Base-by-base conservation (phyloP, 2,329 filamentous ascomycete genomes). In the Aspergillus fijiensis region DNA sequence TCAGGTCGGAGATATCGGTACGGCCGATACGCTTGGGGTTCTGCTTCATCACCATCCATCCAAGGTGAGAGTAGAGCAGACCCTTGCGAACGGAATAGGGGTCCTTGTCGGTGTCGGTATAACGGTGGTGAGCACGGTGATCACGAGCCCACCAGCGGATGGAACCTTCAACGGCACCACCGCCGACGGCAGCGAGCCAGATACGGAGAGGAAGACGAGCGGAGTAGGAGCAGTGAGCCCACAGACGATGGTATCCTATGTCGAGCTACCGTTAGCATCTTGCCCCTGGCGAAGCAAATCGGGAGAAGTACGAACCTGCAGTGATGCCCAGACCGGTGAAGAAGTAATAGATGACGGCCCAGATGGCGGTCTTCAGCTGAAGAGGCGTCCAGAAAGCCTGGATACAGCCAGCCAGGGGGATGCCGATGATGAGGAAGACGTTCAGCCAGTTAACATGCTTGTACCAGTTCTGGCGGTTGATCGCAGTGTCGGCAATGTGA, bases 391-490 rank as follows among this genome's bases (percentile, higher is more conserved):
- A 96, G 79, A 90, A 87, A 55, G 92, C 84, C 57, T 86, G 84
- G 68, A 95, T 77, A 72, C 89, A 84, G 64, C 92, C 92, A 60
- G 85, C 81, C 51, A 93, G 63, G 48, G 93, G 92, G 50, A 96
- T 84, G 67, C 89, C 82, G 66, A 96, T 77, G 74, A 96, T 94
- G 75, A 96, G 85, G 63, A 83, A 84, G 64, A 91, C 88, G 77
- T 96, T 96, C 67, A 96, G 84, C 92, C 92, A 96, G 84, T 96
- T 92, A 82, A 96, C 85, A 74, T 96, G 92, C 80, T 93, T 89
- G 80, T 92, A 88, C 90, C 91, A 95, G 82, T 96, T 96, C 71
- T 83, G 81, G 77, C 82, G 84, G 61, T 91, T 96, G 69, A 96
- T 88, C 60, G 90, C 89, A 64, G 86, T 85, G 65, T 96, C 92